Evolutionary conservation across 2,329 filamentous ascomycete genomes (phyloP), one percentile per base, ranked within the genome.

Genomic region (Stagonosporopsis rhizophila): DNA sequence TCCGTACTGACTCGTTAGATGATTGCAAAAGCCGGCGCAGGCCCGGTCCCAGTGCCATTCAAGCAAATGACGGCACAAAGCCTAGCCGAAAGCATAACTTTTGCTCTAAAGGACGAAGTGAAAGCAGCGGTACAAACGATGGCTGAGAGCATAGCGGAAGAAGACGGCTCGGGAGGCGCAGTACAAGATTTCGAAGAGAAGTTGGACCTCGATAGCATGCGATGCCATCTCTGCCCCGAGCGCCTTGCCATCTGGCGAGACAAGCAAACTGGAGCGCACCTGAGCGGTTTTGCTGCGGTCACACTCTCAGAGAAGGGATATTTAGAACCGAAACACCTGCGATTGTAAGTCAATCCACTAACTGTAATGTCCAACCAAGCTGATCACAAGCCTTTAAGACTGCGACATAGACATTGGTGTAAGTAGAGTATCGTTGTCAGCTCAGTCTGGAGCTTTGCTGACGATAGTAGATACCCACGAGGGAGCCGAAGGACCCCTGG

Each of bases 11-110:
- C 38, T 42, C 3, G 20, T 6, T 5, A 78, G 15, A 83, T 83
- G 79, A 75, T 85, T 2, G 79, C 80, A 7, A 69, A 71, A 46
- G 77, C 81, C 1, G 80, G 80, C 4, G 82, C 82, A 23, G 82
- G 82, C 0, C 79, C 82, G 2, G 62, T 69, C 5, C 82, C 82
- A 0, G 79, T 84, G 14, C 78, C 80, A 0, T 74, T 80, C 59
- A 77, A 78, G 42, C 62, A 74, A 15, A 72, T 85, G n/a, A 80
- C 75, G 1, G 69, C 76, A 3, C 68, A 78, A 9, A 79, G 73
- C 12, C 68, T 85, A 1, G 77, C 79, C 0, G 74, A 75, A 1
- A 81, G 79, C 5, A 84, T 85, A 38, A 65, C 60, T 2, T 78
- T 76, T 52, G 80, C 78, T 40, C 70, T 83, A 0, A 77, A 70